Percentiles rank a stretch among this genome's conserved stretches.
These are phyloP conservation scores for Ophiostoma pallidulum DNA, from an alignment of 2,329 filamentous ascomycete species.

Conservation along the genomic window DNA sequence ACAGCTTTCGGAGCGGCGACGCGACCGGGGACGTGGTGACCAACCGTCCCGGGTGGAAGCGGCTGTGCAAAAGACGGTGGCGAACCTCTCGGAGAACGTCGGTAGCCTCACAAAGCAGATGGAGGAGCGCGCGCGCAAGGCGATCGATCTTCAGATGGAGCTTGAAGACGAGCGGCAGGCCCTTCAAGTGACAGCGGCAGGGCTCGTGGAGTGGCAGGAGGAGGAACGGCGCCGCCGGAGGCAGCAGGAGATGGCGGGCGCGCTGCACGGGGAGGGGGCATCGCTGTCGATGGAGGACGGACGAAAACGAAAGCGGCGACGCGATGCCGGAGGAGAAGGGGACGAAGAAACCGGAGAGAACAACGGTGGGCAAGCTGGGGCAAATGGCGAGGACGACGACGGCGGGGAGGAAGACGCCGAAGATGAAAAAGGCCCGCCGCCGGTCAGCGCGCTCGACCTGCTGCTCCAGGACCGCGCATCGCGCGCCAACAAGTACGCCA, in stretches of 20 bases:
- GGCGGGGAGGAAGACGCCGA: conserved; percentile 22
- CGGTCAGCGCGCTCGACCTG: conserved; percentile 25
- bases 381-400: conserved; percentile 18
- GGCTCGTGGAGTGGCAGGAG: conserved; percentile 19
- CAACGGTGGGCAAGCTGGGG: too few relatives aligned
- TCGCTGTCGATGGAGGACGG: conserved; percentile 15
- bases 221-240: conserved; percentile 12
- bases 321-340: conserved; percentile 3
- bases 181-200: conserved; percentile 26
- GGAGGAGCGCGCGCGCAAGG: conserved; percentile 37
- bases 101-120: conserved; percentile 33
- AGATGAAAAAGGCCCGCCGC: conserved; percentile 13
- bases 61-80: conserved; percentile 28
- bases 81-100: conserved; percentile 31
- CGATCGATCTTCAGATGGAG: conserved; percentile 41
- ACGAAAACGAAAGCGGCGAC: conserved; percentile 10
- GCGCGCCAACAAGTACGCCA: conserved; percentile 34
- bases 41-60: conserved; percentile 17
- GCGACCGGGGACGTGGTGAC: conserved; percentile 21
- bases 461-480: conserved; percentile 28
- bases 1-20: conserved; percentile 26
- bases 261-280: conserved; percentile 8
- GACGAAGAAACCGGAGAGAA: conserved; percentile 14
- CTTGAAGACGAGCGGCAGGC: conserved; percentile 39
- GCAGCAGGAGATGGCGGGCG: background rate